Evolutionary conservation across 768 basidiomycete genomes (phyloP).

Genomic region (Kwoniella shandongensis): DNA sequence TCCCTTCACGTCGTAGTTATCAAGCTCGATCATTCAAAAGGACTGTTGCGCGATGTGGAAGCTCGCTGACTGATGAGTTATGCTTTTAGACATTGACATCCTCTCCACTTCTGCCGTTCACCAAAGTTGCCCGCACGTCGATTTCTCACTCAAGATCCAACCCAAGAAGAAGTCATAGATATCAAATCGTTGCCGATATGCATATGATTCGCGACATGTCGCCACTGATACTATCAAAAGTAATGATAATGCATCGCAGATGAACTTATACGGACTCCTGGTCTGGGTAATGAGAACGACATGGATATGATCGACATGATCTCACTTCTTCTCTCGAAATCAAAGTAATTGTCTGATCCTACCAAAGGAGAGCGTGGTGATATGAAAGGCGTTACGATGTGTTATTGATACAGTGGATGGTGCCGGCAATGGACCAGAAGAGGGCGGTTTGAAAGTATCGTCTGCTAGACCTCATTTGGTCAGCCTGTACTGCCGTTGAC

Average conservation of each 20-base stretch:
- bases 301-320: not conserved
- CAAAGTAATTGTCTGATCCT: too few relatives aligned
- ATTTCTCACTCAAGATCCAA: conserved; percentile 96
- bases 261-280: not conserved
- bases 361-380: too few relatives aligned
- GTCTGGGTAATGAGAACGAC: not conserved
- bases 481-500: too few relatives aligned
- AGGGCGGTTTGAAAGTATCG: too few relatives aligned
- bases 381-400: too few relatives aligned
- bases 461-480: too few relatives aligned
- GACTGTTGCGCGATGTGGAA: not conserved
- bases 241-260: not conserved
- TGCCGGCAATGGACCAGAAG: too few relatives aligned
- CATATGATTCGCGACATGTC: not conserved
- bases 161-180: conserved; percentile 35
- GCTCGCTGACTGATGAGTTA: not conserved
- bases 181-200: not conserved
- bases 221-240: too few relatives aligned
- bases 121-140: conserved; percentile 81
- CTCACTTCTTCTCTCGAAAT: too few relatives aligned
- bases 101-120: conserved; percentile 61
- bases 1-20: conserved; percentile 6
- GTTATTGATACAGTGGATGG: not conserved
- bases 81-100: conserved; percentile 79
- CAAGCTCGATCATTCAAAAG: not conserved